Evolutionary conservation across 2,329 filamentous ascomycete species (phyloP), one percentile per base, ranked within the genome.

Genomic region (Pestalotiopsis fici): DNA sequence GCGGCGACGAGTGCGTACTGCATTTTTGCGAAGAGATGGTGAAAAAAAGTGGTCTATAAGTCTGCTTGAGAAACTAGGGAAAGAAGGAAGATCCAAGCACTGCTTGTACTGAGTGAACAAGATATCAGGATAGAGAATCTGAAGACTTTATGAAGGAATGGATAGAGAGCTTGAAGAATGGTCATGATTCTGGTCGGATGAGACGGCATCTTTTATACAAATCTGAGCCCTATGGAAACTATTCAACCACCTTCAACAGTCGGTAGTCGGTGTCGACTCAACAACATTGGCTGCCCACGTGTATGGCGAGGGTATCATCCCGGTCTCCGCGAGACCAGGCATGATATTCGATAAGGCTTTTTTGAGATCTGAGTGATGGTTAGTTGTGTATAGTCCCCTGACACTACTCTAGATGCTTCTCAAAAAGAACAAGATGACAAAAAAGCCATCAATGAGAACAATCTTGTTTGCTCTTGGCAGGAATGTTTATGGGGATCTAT

Each of bases 1-100:
- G 69, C 69, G 67, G 74, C 60, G 66, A 69, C 59, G 56, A 69
- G 39, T 65, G 68, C 69, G 64, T 66, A 72, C 71, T 75, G 72
- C 73, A 73, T 75, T 54, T 69, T 71, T 70, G 47, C 28, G 62
- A 39, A 13, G 21, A 39, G 43, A 28, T 35, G 27, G 63, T 23
- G 6, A 43, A 31, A 23, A 59, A 4, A 43, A 56, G n/a, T 27
- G 27, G 12, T 35, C 55, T 25, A 25, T 56, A 65, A 39, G 50
- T 47, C 62, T 37, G 62, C 62, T 57, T 57, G 31, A 23, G 39
- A 43, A 21, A 7, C 31, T 35, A 25, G 54, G 31, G 21, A n/a
- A 43, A 39, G 43, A 39, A 65, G 18, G 63, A 65, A 57, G 39
- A 43, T 57, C 39, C 54, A 65, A 47, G 63, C 63, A 35, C 63